Base-by-base conservation (phyloP, 495 filamentous ascomycete species). In the Astrothelium subdiscretum region DNA sequence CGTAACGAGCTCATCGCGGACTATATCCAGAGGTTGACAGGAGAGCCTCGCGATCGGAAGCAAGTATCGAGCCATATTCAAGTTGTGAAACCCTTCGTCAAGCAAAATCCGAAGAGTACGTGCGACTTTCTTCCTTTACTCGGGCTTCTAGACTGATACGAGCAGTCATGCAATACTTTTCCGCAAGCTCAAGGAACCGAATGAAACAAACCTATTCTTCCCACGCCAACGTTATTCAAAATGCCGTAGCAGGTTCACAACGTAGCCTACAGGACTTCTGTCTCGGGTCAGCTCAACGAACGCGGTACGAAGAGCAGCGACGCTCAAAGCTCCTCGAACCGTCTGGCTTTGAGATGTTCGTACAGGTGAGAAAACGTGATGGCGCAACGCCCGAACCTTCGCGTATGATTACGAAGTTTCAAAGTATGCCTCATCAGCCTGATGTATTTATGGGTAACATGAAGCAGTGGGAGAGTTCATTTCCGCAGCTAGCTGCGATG, bases 21-120 rank as follows among this genome's bases (percentile, higher is more conserved):
- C 66, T 91, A 87, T 67, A 88, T 98, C 57, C 84, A 81, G 66
- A 81, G 83, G 62, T 75, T 78, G 61, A 90, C 87, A 51, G 87
- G 85, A 38, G 85, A 81, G 67, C 68, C 71, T 32, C 82, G 91
- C 62, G 78, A 72, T 42, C 79, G 94, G 59, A 98, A 98, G 73
- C 89, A 95, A 72, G 89, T 98, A 10, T 97, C 92, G 0, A 97
- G 92, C 67, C 94, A 98, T 72, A 88, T 97, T 63, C 94, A 98
- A 76, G 92, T 97, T n/a, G 75, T 98, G 51, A 96, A 95, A 75
- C 84, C 83, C 13, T 88, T 91, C 68, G 78, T 92, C 64, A 78
- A 80, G 61, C 77, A 81, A 26, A 81, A 88, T 67, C 82, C 78
- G 38, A 71, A 65, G 62, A 76, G 78, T 82, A 79, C 79, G 66